Evolutionary conservation across 163 green algal species (phyloP), one percentile per base, ranked within the genome.

Genomic region (Scenedesmus sp.): DNA sequence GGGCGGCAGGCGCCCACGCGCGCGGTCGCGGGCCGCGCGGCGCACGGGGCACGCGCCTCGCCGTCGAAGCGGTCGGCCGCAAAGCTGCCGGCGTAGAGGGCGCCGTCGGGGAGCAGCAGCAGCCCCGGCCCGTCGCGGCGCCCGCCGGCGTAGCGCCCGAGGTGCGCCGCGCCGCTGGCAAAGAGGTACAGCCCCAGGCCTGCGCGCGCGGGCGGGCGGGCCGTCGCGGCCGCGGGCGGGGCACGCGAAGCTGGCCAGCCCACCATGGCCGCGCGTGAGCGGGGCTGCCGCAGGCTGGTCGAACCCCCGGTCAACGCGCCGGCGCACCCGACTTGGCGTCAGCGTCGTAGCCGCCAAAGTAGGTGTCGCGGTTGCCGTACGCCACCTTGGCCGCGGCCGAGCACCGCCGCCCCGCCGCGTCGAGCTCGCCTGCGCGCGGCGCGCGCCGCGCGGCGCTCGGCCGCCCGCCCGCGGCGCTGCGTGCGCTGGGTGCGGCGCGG

Each of bases 181-280:
- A 92, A 89, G 54, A 86, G 62, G 79, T 94, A 94, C 45, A 94
- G 45, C 15, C 90, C 90, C 34, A 82, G 48, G n/a, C n/a, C n/a
- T n/a, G n/a, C n/a, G n/a, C n/a, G n/a, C n/a, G n/a, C n/a, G n/a
- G n/a, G n/a, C n/a, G n/a, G n/a, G n/a, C n/a, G n/a, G n/a, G n/a
- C n/a, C n/a, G n/a, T n/a, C n/a, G n/a, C n/a, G n/a, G n/a, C n/a
- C n/a, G n/a, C n/a, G n/a, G n/a, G n/a, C n/a, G n/a, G n/a, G n/a
- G n/a, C n/a, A n/a, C n/a, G n/a, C n/a, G n/a, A n/a, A n/a, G n/a
- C n/a, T n/a, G n/a, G n/a, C n/a, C n/a, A n/a, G n/a, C n/a, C n/a
- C n/a, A n/a, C n/a, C n/a, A n/a, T n/a, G n/a, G n/a, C n/a, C n/a
- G n/a, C n/a, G n/a, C n/a, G n/a, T n/a, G n/a, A n/a, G n/a, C n/a